Evolutionary conservation across 805 yeast species (phyloP).

Genomic region (Cyberlindnera xylosilytica): DNA sequence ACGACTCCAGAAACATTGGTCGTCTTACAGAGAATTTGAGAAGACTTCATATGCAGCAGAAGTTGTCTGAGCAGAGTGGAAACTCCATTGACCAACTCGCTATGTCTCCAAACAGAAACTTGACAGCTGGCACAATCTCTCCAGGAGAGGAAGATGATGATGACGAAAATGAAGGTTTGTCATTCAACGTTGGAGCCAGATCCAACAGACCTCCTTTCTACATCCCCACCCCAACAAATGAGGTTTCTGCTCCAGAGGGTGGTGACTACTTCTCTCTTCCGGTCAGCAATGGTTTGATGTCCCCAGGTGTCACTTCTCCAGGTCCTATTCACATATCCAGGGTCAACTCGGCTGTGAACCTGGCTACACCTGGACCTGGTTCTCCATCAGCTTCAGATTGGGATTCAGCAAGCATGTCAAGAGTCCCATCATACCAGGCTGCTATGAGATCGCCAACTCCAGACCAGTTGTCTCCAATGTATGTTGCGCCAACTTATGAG

Average conservation of each 20-base stretch:
- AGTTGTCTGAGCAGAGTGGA: constrained; percentile 38
- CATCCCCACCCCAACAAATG: constrained; percentile 26
- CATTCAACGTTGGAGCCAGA: constrained; percentile 12
- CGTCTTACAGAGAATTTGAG: constrained; percentile 50
- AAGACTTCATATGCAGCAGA: constrained; percentile 46
- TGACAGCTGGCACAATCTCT: constrained; percentile 4
- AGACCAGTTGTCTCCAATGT: constrained; percentile 68
- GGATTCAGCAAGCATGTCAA: constrained; percentile 47
- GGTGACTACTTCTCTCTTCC: constrained; percentile 38
- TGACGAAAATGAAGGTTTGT: constrained; percentile 21
- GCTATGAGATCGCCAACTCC: constrained; percentile 61
- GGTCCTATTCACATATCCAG: constrained; percentile 57
- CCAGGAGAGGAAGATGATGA: constrained; percentile 24
- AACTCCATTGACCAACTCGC: constrained; percentile 25
- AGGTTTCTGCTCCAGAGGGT: constrained; percentile 15
- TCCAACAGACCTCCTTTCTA: constrained; percentile 17
- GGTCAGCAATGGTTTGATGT: constrained; percentile 19
- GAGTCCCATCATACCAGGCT: constrained; percentile 82
- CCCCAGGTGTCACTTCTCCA: constrained; percentile 50
- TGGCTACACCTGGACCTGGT: constrained; percentile 4
- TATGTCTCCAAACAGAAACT: constrained; percentile 1
- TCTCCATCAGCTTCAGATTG: constrained; percentile 29
- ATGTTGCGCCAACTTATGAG: constrained; percentile 30
- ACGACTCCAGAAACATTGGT: constrained; percentile 28
- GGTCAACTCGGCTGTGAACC: constrained; percentile 44